Conservation (phyloP, 805 yeast species). For the Komagataella kurtzmanii region DNA sequence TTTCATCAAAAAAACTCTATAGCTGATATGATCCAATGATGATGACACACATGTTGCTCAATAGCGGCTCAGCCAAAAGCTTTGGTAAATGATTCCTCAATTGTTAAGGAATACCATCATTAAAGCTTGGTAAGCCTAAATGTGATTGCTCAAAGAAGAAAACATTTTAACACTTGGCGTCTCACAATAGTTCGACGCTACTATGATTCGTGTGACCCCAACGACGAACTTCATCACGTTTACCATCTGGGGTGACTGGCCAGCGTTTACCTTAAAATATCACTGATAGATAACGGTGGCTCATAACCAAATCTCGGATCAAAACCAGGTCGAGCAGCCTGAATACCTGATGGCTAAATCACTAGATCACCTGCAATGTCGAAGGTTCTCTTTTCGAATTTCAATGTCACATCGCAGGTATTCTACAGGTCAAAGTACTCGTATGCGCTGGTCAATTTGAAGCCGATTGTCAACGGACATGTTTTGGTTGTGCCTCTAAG, state of each 20-base stretch:
- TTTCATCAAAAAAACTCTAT: no score
- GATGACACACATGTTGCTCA: no score
- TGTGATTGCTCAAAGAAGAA: no score
- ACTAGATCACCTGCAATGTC: background rate
- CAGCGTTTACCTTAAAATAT: no score
- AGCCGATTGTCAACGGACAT: constrained; percentile 92
- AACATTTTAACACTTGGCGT: no score
- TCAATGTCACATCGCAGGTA: constrained; percentile 37
- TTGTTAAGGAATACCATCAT: no score
- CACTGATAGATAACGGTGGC: background rate
- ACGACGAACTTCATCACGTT: no score
- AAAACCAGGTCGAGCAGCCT: background rate
- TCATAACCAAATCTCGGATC: background rate
- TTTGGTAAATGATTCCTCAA: no score
- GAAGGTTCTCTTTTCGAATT: constrained; percentile 33
- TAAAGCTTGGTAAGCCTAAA: no score
- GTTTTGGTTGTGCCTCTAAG: constrained; percentile 80
- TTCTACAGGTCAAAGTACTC: constrained; percentile 34
- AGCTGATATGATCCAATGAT: no score
- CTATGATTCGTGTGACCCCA: background rate
- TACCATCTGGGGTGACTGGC: background rate
- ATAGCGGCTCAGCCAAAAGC: no score
- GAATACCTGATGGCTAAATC: background rate
- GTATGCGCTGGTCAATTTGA: constrained; percentile 80
- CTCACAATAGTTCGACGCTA: no score